Evolutionary conservation across 75 land plant species (phyloP), one percentile per base, ranked within the genome.

Genomic region (Cupressus sempervirens): DNA sequence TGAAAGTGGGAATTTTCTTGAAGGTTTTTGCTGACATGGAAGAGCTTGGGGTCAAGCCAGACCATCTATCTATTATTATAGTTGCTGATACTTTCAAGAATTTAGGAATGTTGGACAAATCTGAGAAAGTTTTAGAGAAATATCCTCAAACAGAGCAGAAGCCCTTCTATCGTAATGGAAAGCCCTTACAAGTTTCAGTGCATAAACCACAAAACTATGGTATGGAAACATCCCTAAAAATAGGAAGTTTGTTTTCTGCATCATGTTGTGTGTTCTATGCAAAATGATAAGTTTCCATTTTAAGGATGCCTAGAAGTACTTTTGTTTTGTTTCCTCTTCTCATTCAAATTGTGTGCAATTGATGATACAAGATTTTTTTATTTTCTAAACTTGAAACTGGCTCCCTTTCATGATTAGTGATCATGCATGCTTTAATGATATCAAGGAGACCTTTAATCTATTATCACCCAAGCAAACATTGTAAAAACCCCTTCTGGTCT

Each of bases 1-100:
- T 79, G 29, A 40, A 41, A 79, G 4, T 80, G 30, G 34, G 30
- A 45, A 20, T 88, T 86, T 30, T 84, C 29, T 54, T 86, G 67
- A 82, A 94, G 96, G 77, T 90, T 76, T 97, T 97, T 91, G 99
- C 99, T 82, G 99, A 97, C 87, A 96, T 97, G 99, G 99, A 97
- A 87, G 99, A 97, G 85, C 92, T 97, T 32, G 91, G 92, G n/a
- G 84, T 97, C 15, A 89, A 83, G 36, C 99, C 98, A 30, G 91
- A 91, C 76, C 26, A 36, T 36, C 75, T 82, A 32, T 84, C 93
- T 38, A 92, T 96, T 36, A 41, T 68, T 43, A 96, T 91, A 87
- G 90, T 97, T 62, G 94, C 95, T 45, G 82, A 88, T 32, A 94
- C 94, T 16, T 96, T 96, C 85, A 83, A 88, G 82, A 91, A 91